Evolutionary conservation across 495 filamentous ascomycete genomes (phyloP).

Genomic region (Hypoxylon lienhwacheense): DNA sequence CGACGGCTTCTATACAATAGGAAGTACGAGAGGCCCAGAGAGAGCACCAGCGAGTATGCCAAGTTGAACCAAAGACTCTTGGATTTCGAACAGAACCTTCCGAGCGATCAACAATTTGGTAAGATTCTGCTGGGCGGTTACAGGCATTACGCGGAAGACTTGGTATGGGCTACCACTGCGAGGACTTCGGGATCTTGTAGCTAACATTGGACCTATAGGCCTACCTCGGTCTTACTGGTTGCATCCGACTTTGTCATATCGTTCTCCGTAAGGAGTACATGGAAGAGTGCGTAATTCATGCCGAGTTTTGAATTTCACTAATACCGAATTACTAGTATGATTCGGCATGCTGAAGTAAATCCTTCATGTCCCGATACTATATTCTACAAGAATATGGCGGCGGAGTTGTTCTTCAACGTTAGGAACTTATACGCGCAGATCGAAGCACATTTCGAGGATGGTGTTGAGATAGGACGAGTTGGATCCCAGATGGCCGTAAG

Average conservation of each 20-base stretch:
- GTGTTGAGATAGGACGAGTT: constrained; percentile 45
- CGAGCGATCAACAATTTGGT: constrained; percentile 49
- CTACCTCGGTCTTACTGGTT: constrained; percentile 54
- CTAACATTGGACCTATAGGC: constrained; percentile 33
- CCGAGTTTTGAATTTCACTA: background rate
- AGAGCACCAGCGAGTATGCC: constrained; percentile 47
- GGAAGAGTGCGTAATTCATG: constrained; percentile 43
- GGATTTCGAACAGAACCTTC: constrained; percentile 49
- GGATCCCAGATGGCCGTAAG: constrained; percentile 56
- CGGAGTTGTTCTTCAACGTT: constrained; percentile 52
- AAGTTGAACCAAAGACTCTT: constrained; percentile 42
- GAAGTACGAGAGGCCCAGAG: constrained; percentile 45
- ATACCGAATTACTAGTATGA: constrained; percentile 40
- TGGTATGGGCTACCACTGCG: constrained; percentile 35
- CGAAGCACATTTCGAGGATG: constrained; percentile 48
- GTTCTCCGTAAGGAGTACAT: constrained; percentile 53
- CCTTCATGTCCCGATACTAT: constrained; percentile 39
- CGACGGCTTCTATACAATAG: constrained; percentile 46
- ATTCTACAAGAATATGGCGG: constrained; percentile 51
- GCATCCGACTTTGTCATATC: constrained; percentile 54
- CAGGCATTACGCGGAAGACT: constrained; percentile 46
- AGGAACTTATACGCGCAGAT: constrained; percentile 50
- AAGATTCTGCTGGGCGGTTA: constrained; percentile 47
- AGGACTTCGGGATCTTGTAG: background rate
- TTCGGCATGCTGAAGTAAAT: constrained; percentile 40